phyloP scores from a whole-genome alignment of 306 rosid species.

The Comarum palustre region DNA sequence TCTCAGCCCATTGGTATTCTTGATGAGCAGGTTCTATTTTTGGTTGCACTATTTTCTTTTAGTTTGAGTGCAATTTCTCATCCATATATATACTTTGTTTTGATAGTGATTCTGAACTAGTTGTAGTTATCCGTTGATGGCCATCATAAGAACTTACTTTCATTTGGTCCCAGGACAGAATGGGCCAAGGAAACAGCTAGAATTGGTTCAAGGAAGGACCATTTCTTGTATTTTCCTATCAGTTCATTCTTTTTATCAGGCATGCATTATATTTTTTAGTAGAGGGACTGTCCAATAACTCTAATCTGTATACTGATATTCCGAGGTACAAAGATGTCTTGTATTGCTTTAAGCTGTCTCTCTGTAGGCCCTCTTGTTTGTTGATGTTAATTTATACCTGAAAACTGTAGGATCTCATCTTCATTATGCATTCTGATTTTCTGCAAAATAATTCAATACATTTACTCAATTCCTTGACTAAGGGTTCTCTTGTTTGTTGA shows the following conservation, averaged over 20 bases:
- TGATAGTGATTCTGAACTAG: conserved; percentile 30
- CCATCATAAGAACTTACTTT: conserved; percentile 14
- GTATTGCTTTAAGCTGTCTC: neutral
- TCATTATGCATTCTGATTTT: neutral
- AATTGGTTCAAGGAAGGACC: conserved; percentile 19
- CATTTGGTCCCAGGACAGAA: neutral
- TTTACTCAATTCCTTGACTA: neutral
- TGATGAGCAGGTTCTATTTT: conserved; percentile 41
- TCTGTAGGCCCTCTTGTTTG: neutral
- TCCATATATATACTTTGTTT: conserved; percentile 26
- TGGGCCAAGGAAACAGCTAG: conserved; percentile 8
- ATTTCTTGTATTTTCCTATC: conserved; percentile 12
- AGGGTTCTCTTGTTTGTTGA: neutral
- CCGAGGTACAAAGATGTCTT: neutral
- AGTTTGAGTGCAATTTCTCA: conserved; percentile 34
- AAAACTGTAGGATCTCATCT: conserved; percentile 5
- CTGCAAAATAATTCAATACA: neutral
- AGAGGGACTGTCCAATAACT: neutral
- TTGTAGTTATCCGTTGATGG: conserved; percentile 26
- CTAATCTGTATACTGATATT: neutral
- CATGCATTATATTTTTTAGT: neutral
- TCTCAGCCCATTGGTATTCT: conserved; percentile 35
- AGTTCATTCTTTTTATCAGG: neutral
- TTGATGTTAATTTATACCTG: conserved; percentile 1
- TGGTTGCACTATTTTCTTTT: conserved; percentile 20